Evolutionary conservation across 108 stramenopile species (phyloP), one percentile per base, ranked within the genome.

Genomic region (Nitzschia palea): DNA sequence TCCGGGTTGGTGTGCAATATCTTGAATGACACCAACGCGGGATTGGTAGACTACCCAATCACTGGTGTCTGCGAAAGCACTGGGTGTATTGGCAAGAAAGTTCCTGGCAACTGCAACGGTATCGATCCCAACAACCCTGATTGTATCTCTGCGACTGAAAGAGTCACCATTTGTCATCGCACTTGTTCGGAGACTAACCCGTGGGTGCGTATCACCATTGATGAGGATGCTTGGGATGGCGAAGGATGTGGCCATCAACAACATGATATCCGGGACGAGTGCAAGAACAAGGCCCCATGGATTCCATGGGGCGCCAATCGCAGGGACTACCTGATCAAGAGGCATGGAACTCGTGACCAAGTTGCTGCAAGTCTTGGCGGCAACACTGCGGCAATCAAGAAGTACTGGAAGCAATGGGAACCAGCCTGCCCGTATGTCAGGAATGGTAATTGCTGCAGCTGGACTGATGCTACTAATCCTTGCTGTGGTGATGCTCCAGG

Each of bases 201-300:
- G 4, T 48, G 47, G 47, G 47, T 48, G 18, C 47, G 47, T 4
- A 48, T 48, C 47, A 48, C 47, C 4, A 48, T 48, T 18, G 47
- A 48, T 48, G 47, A 48, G 22, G 47, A 48, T 20, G 47, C 47
- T 12, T 48, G 47, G 47, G 47, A 48, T 20, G 47, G 47, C 4
- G 15, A 48, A 48, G 47, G 47, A 20, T 48, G 47, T 20, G 47
- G 47, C 18, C 47, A 48, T 20, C 9, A 20, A 18, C 47, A 48
- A 20, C 47, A 48, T 20, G n/a, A 48, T 48, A 20, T 48, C 4
- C 8, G 15, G 5, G 47, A 48, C 8, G 47, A 48, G 47, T 48
- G 47, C 47, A 48, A 48, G n/a, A 48, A 48, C 47, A 48, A 48
- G 47, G 47, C 47, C n/a, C 47, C 47, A 4, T 48, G 47, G 47